Conservation (phyloP, 2,329 filamentous ascomycete genomes). For the Aureobasidium sp. region DNA sequence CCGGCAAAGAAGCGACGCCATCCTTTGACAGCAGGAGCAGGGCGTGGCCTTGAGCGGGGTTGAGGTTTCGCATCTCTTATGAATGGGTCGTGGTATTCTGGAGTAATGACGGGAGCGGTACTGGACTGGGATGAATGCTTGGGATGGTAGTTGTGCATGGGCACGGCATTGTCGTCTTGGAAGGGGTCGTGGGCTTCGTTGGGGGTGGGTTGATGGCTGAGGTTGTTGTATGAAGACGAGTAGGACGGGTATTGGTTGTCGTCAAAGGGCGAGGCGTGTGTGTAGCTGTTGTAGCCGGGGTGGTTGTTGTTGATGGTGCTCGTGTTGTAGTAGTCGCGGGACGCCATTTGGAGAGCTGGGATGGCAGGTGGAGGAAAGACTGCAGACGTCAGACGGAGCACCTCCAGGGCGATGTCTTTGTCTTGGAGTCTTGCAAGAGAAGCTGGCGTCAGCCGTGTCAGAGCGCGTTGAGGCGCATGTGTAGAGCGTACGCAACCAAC, state of each 20-base stretch:
- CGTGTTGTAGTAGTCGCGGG: slow-evolving; percentile 57
- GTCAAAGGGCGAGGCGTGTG: slow-evolving; percentile 18
- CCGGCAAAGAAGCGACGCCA: slow-evolving; percentile 46
- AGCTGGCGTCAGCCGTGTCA: not conserved
- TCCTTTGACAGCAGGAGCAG: slow-evolving; percentile 19
- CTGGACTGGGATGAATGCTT: slow-evolving; percentile 33
- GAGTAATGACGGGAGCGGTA: slow-evolving; percentile 34
- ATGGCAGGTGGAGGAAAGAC: no score
- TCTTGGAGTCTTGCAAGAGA: not conserved
- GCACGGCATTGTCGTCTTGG: slow-evolving; percentile 43
- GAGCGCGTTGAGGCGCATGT: not conserved
- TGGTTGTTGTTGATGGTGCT: slow-evolving; percentile 35
- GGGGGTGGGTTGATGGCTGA: slow-evolving; percentile 40
- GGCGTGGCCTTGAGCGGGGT: not conserved
- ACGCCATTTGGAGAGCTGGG: slow-evolving; percentile 34
- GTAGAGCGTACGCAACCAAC: no score
- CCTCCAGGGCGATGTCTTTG: not conserved
- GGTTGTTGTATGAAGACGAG: slow-evolving; percentile 50
- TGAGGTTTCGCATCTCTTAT: slow-evolving; percentile 29
- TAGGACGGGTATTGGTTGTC: slow-evolving; percentile 25
- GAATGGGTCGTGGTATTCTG: slow-evolving; percentile 34
- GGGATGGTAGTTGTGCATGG: slow-evolving; percentile 32
- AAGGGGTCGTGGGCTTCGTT: slow-evolving; percentile 39
- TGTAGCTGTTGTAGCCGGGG: slow-evolving; percentile 31
- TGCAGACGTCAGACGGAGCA: not conserved